phyloP scores from a whole-genome alignment of 306 rosid genomes.

The Trifolium dubium region DNA sequence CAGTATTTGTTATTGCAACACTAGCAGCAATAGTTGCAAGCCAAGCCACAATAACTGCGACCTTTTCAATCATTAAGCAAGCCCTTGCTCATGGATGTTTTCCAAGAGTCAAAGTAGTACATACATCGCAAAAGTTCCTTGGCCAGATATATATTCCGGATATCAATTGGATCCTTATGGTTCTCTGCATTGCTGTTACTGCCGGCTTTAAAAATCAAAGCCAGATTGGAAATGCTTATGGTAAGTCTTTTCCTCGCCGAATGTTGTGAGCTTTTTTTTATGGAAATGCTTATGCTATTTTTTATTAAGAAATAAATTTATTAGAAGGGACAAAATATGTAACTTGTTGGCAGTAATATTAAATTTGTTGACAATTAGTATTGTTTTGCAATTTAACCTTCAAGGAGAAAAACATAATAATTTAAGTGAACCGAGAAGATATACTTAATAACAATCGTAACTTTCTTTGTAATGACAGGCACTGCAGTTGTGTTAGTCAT shows the following conservation, averaged over 20 bases:
- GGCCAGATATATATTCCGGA: conserved; percentile 92
- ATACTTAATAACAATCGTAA: conserved; percentile 8
- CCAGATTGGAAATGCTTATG: conserved; percentile 96
- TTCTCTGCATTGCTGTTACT: conserved; percentile 90
- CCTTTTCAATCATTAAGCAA: conserved; percentile 90
- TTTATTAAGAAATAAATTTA: too few relatives aligned
- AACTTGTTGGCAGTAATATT: not conserved
- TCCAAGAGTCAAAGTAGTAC: conserved; percentile 93
- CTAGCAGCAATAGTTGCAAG: conserved; percentile 94
- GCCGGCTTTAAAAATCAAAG: conserved; percentile 84
- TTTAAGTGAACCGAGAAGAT: not conserved
- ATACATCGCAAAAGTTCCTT: conserved; percentile 80
- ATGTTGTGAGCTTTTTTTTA: conserved; percentile 1
- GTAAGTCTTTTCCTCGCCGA: conserved; percentile 49
- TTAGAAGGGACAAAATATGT: not conserved
- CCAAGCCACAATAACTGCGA: conserved; percentile 90
- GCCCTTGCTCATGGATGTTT: conserved; percentile 95
- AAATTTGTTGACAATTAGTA: too few relatives aligned
- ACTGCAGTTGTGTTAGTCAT: conserved; percentile 88
- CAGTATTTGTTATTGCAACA: conserved; percentile 85
- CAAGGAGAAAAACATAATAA: too few relatives aligned
- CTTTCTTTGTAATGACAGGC: conserved; percentile 56
- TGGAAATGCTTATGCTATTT: not conserved
- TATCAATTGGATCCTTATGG: conserved; percentile 92
- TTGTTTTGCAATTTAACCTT: too few relatives aligned